Evolutionary conservation across 225 moss, liverwort and hornwort genomes (phyloP).

Genomic region (Thuidium tamariscinum): DNA sequence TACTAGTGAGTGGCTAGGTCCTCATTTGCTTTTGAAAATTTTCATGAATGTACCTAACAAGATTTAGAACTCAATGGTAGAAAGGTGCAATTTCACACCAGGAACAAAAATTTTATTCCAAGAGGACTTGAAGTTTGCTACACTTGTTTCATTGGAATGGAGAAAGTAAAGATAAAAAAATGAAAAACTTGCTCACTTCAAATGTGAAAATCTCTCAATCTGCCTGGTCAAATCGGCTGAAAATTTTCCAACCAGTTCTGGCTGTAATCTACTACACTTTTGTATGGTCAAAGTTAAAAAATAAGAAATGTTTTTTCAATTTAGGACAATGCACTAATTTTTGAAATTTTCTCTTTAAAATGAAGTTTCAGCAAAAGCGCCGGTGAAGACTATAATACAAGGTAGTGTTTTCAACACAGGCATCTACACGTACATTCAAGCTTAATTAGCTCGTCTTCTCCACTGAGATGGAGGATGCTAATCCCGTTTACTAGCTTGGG

Average conservation of each 20-base stretch:
- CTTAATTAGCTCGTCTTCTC: background rate
- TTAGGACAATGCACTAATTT: background rate
- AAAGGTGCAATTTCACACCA: background rate
- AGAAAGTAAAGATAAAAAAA: background rate
- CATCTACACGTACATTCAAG: background rate
- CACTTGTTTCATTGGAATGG: fast-evolving
- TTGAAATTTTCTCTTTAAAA: background rate
- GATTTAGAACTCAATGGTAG: background rate
- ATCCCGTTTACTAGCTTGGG: background rate
- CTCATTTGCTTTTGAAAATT: background rate
- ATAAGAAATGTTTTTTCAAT: fast-evolving
- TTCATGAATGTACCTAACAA: background rate
- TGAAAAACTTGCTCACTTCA: too few species aligned
- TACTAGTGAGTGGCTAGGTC: background rate
- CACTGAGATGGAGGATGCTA: background rate
- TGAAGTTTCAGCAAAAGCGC: background rate
- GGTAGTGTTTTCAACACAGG: background rate
- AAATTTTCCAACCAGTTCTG: background rate
- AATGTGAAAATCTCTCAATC: background rate
- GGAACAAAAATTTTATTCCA: background rate
- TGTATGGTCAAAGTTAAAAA: fast-evolving
- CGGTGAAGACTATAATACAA: background rate
- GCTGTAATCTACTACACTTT: background rate
- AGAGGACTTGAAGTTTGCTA: background rate
- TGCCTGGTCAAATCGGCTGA: fast-evolving